Percentiles rank a stretch among this genome's conserved stretches.
Evolutionary conservation across 208 protist species (phyloP).

Genomic region (Angomonas desouzai): DNA sequence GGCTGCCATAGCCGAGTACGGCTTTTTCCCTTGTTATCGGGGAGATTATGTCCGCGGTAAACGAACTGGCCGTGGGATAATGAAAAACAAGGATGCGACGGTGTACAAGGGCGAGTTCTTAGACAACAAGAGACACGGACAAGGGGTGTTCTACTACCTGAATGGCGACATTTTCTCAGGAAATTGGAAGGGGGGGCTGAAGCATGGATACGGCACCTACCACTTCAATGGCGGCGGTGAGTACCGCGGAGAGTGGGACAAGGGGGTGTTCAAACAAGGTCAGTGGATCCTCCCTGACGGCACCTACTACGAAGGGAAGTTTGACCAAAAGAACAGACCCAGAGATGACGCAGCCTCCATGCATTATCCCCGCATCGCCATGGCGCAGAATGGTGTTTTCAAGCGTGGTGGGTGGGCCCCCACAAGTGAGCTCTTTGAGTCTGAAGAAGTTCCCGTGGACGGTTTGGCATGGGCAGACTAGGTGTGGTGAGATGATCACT

Average conservation of each 20-base stretch:
- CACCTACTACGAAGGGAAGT: slow-evolving; percentile 86
- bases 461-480: slow-evolving; percentile 55
- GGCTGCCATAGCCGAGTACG: slow-evolving; percentile 58
- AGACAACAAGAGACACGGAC: slow-evolving; percentile 83
- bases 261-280: slow-evolving; percentile 78
- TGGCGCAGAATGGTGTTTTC: slow-evolving; percentile 71
- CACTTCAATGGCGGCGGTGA: slow-evolving; percentile 78
- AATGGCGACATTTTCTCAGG: slow-evolving; percentile 90
- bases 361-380: slow-evolving; percentile 62
- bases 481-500: neutral
- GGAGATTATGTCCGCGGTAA: slow-evolving; percentile 85
- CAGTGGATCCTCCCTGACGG: slow-evolving; percentile 87
- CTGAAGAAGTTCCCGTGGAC: slow-evolving; percentile 62
- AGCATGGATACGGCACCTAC: slow-evolving; percentile 89
- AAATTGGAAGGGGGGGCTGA: slow-evolving; percentile 74
- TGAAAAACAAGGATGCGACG: slow-evolving; percentile 90
- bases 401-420: slow-evolving; percentile 77
- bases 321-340: slow-evolving; percentile 85
- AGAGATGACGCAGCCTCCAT: slow-evolving; percentile 68
- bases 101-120: slow-evolving; percentile 90
- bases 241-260: slow-evolving; percentile 76
- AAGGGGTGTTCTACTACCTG: slow-evolving; percentile 90
- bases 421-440: slow-evolving; percentile 52
- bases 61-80: slow-evolving; percentile 71
- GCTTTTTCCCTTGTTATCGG: slow-evolving; percentile 75